Evolutionary conservation across 1,284 basidiomycete species (phyloP).

Genomic region (Athelia psychrophila): DNA sequence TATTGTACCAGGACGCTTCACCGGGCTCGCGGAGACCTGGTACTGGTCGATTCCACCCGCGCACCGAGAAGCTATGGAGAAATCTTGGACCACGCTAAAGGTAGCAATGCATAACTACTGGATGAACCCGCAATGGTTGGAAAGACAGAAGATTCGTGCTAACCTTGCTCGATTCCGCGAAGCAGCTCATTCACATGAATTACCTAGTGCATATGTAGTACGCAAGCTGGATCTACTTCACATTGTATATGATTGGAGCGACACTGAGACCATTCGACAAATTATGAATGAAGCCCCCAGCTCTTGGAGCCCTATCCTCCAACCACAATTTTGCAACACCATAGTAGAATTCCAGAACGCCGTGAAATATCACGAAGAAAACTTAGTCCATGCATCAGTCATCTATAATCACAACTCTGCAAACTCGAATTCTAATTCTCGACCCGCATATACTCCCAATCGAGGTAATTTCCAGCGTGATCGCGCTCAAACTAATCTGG

Average conservation of each 20-base stretch:
- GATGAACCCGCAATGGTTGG: not conserved
- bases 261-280: conserved; percentile 24
- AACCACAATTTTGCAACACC: conserved; percentile 6
- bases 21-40: not conserved
- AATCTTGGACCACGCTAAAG: not conserved
- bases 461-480: too few species aligned
- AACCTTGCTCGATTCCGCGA: not conserved
- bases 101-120: not conserved
- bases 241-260: not conserved
- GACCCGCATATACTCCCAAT: too few species aligned
- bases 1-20: not conserved
- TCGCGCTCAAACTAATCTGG: conserved; percentile 5
- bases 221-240: not conserved
- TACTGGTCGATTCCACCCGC: not conserved
- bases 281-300: conserved; percentile 21
- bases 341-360: conserved; percentile 10
- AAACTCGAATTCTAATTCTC: conserved; percentile 4
- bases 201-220: not conserved
- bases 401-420: conserved; percentile 2
- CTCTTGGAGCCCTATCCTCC: conserved; percentile 15
- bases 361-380: too few species aligned
- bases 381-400: too few species aligned
- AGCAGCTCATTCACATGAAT: not conserved
- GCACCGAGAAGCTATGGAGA: not conserved
- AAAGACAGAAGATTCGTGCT: not conserved